Evolutionary conservation across 2,329 filamentous ascomycete species (phyloP), one percentile per base, ranked within the genome.

Genomic region (Saccharata proteae): DNA sequence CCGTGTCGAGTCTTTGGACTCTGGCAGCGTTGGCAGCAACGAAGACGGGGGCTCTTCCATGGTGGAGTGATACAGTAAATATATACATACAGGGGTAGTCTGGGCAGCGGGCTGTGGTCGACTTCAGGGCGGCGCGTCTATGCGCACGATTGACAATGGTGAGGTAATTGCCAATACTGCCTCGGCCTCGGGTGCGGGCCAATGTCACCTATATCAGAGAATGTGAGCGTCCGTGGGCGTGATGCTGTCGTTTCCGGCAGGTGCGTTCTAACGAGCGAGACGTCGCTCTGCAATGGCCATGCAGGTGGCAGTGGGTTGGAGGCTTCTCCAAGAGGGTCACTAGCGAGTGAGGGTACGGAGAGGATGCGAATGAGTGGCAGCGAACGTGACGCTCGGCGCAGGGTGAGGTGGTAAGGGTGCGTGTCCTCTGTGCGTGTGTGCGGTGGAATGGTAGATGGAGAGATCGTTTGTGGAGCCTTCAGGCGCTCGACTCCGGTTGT

Each of bases 231-330:
- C n/a, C n/a, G n/a, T n/a, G n/a, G n/a, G n/a, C n/a, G n/a, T n/a
- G n/a, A n/a, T n/a, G n/a, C n/a, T n/a, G n/a, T n/a, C n/a, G n/a
- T n/a, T n/a, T n/a, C n/a, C n/a, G n/a, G n/a, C n/a, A n/a, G n/a
- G n/a, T n/a, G n/a, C n/a, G n/a, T n/a, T 35, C 17, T 30, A 26
- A 28, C 30, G 27, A 17, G 33, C 33, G 33, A 26, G 33, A 35
- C 33, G 33, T 35, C 28, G 33, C 33, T 30, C 33, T 16, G 33
- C 33, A 35, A 28, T 23, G 27, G 33, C 33, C 33, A 35, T 35
- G 33, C 33, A 35, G 33, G n/a, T n/a, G n/a, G n/a, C n/a, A n/a
- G 17, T 30, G 18, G 18, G 33, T 26, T 28, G 32, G 17, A n/a
- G 19, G 19, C n/a, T n/a, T n/a, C n/a, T n/a, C n/a, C n/a, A n/a